Base-by-base conservation (phyloP, 2,329 filamentous ascomycete genomes). In the Arthrobotrys pseudoclavata region DNA sequence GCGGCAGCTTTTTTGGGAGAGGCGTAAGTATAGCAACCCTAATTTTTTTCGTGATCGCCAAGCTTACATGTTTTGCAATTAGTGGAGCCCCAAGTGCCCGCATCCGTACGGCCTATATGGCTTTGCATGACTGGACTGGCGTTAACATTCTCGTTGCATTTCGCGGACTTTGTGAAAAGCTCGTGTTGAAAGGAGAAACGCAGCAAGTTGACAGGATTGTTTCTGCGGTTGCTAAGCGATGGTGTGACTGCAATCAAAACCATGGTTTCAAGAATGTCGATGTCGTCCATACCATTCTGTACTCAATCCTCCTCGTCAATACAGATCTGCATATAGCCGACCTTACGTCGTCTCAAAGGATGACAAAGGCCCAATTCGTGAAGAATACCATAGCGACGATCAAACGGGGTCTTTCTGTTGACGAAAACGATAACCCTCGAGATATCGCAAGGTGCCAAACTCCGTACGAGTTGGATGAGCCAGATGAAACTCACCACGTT, bases 371-470 rank as follows among this genome's bases (percentile, higher is more conserved):
- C 79, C 95, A 98, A 82, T 99, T 98, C 82, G 89, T 99, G 82
- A 97, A 96, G 84, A 99, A 99, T 83, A 97, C 96, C 3, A 91
- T 98, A 87, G 91, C 92, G 0, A 97, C 95, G 0, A 92, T 99
- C 79, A 89, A 89, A 74, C 90, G 93, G 60, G 90, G 92, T 12
- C 87, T 94, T 9, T 86, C 87, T 45, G 47, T 48, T 5, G 74
- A 77, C 18, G 74, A 77, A 4, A 70, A 47, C 34, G 74, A 77
- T 3, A 63, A 67, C 12, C 67, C 80, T 79, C 48, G 80, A 52
- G 26, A 79, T 79, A 50, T 75, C 26, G 55, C 68, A n/a, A 79
- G 80, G 31, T 79, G 75, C 55, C 79, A 81, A 48, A 80, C 79
- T 4, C 79, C 79, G 4, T 80, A 79, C 45, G 80, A 78, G 18